phyloP scores from a whole-genome alignment of 2,329 filamentous ascomycete species.

The Aspergillus spinulosporus region DNA sequence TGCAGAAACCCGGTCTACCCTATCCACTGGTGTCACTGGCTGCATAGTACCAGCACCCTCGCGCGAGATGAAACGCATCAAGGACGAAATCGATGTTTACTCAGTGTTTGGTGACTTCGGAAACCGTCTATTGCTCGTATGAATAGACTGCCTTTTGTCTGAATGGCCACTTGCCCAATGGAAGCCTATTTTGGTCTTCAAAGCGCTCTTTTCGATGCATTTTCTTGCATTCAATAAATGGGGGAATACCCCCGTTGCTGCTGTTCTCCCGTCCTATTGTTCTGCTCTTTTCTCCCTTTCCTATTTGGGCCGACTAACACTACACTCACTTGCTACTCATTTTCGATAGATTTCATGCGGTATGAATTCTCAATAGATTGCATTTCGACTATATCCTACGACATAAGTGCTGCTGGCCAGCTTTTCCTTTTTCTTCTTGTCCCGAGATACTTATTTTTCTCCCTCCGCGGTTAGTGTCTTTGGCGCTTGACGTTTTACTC shows the following conservation, averaged over 20 bases:
- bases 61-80: conserved; percentile 30
- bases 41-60: conserved; percentile 14
- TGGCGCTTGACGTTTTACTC: neutral
- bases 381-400: neutral
- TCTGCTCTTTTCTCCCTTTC: conserved; percentile 24
- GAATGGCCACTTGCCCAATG: conserved; percentile 9
- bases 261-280: conserved; percentile 11
- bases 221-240: conserved; percentile 15
- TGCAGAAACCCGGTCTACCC: conserved; percentile 15
- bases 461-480: neutral
- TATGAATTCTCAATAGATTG: conserved; percentile 20
- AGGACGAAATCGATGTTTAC: neutral
- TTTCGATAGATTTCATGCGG: conserved; percentile 20
- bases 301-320: conserved; percentile 2
- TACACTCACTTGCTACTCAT: conserved; percentile 20
- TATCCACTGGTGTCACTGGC: conserved; percentile 16
- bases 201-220: neutral
- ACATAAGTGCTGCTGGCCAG: conserved; percentile 24
- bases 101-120: conserved; percentile 2
- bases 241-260: conserved; percentile 1
- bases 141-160: neutral
- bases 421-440: conserved; percentile 5
- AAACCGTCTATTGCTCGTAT: conserved; percentile 1
- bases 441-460: neutral
- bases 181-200: conserved; percentile 14